Percentiles rank a stretch among this genome's conserved stretches.
Conservation (phyloP, 345 rosid genomes). For the Lepidium aucheri region DNA sequence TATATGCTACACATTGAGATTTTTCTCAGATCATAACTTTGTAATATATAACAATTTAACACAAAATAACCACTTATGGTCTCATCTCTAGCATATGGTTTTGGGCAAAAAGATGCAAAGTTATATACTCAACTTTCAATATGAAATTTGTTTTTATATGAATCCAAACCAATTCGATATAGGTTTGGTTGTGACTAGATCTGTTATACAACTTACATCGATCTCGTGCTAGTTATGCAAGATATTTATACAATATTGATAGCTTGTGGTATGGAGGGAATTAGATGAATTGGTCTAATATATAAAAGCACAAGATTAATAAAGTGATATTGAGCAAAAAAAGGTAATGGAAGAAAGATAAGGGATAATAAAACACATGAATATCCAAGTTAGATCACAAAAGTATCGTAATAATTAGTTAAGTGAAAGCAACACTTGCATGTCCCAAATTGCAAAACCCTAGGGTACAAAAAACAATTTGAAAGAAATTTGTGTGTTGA, state of each 20-base stretch:
- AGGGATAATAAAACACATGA: conserved; percentile 4
- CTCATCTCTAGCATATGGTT: neutral
- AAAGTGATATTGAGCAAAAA: neutral
- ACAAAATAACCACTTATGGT: too few species aligned
- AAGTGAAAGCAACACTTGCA: conserved; percentile 67
- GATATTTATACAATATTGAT: neutral
- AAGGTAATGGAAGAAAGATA: neutral
- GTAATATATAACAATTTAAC: too few species aligned
- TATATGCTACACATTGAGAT: too few species aligned
- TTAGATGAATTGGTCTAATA: neutral
- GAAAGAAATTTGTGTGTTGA: neutral
- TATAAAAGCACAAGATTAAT: neutral
- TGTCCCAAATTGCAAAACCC: conserved; percentile 50
- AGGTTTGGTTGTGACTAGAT: neutral
- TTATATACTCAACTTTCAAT: too few species aligned
- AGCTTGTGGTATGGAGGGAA: neutral
- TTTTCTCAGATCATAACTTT: too few species aligned
- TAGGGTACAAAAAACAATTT: conserved; percentile 40
- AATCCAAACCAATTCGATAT: neutral
- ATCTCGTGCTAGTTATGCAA: neutral
- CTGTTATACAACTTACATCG: neutral
- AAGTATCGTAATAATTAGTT: conserved; percentile 44
- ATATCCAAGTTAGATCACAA: conserved; percentile 49
- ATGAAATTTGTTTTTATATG: neutral
- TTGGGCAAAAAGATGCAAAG: neutral